Percentiles rank a stretch among this genome's conserved stretches.
Conservation (phyloP, 2,329 filamentous ascomycete species). For the Talaromyces sp. region DNA sequence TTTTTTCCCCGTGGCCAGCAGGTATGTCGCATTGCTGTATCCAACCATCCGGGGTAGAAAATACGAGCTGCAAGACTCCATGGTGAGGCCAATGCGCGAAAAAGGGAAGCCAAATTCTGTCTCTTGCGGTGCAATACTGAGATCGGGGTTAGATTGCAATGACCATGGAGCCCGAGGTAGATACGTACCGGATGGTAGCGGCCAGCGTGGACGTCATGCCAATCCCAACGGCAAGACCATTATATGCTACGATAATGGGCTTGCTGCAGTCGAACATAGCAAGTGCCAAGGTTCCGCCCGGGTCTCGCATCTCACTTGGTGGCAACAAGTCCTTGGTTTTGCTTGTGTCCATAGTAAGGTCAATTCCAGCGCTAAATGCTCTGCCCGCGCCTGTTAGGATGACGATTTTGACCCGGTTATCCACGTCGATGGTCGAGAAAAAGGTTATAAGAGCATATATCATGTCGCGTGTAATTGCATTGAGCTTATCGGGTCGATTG, state of each 20-base stretch:
- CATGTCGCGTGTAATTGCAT: neutral
- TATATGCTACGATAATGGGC: constrained; percentile 56
- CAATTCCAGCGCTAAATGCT: neutral
- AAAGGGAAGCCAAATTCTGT: neutral
- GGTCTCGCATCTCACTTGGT: too few relatives aligned
- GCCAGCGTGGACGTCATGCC: constrained; percentile 61
- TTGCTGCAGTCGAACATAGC: constrained; percentile 56
- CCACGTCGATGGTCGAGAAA: neutral
- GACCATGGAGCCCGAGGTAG: too few relatives aligned
- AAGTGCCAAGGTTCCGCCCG: constrained; percentile 49
- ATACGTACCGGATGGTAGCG: constrained; percentile 25
- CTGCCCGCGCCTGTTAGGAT: neutral
- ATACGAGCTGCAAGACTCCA: neutral
- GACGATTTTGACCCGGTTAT: neutral
- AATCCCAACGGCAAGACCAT: constrained; percentile 57
- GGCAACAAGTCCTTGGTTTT: too few relatives aligned
- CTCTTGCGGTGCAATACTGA: neutral
- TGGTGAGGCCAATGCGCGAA: neutral
- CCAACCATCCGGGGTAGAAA: neutral
- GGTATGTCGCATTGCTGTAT: neutral
- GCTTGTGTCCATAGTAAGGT: neutral
- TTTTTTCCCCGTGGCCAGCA: neutral
- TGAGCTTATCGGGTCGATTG: neutral
- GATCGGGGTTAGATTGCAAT: neutral
- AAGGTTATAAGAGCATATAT: neutral